phyloP scores from a whole-genome alignment of 2,329 filamentous ascomycete genomes.

The Colletotrichum godetiae region DNA sequence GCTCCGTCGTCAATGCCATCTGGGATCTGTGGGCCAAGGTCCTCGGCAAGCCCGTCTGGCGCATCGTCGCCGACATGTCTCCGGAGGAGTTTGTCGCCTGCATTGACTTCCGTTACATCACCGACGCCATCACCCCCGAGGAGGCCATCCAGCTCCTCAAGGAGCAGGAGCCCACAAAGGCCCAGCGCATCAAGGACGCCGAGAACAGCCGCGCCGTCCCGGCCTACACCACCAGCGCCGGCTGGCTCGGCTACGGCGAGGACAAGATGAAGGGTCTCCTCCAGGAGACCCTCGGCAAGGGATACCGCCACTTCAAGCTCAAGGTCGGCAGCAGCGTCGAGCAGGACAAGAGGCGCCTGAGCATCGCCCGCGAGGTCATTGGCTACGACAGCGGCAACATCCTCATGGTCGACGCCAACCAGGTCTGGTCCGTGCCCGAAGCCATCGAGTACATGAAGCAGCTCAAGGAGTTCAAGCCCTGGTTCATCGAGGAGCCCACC shows the following conservation, averaged over 20 bases:
- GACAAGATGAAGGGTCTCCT: slow-evolving; percentile 85
- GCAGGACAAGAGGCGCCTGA: slow-evolving; percentile 76
- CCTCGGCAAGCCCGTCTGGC: slow-evolving; percentile 89
- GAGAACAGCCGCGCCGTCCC: slow-evolving; percentile 81
- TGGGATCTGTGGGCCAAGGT: slow-evolving; percentile 97
- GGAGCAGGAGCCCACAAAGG: slow-evolving; percentile 75
- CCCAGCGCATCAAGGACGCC: slow-evolving; percentile 78
- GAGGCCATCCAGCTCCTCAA: slow-evolving; percentile 81
- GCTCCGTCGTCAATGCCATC: slow-evolving; percentile 88
- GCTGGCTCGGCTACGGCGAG: slow-evolving; percentile 91
- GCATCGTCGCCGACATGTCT: slow-evolving; percentile 88
- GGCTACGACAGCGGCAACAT: slow-evolving; percentile 86
- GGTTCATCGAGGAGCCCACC: slow-evolving; percentile 96
- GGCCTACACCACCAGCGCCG: slow-evolving; percentile 90
- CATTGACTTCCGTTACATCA: slow-evolving; percentile 96
- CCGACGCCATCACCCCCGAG: slow-evolving; percentile 88
- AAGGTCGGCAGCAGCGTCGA: slow-evolving; percentile 84
- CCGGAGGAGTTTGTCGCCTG: slow-evolving; percentile 88
- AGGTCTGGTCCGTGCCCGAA: slow-evolving; percentile 91
- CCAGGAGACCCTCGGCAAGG: slow-evolving; percentile 78
- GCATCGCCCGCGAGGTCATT: slow-evolving; percentile 82
- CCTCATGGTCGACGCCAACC: slow-evolving; percentile 94
- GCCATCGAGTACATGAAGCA: slow-evolving; percentile 88
- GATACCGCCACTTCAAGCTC: slow-evolving; percentile 90
- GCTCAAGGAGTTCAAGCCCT: slow-evolving; percentile 85